Percentiles rank a stretch among this genome's conserved stretches.
phyloP scores from a whole-genome alignment of 768 basidiomycete genomes.

The Fibroporia radiculosa region DNA sequence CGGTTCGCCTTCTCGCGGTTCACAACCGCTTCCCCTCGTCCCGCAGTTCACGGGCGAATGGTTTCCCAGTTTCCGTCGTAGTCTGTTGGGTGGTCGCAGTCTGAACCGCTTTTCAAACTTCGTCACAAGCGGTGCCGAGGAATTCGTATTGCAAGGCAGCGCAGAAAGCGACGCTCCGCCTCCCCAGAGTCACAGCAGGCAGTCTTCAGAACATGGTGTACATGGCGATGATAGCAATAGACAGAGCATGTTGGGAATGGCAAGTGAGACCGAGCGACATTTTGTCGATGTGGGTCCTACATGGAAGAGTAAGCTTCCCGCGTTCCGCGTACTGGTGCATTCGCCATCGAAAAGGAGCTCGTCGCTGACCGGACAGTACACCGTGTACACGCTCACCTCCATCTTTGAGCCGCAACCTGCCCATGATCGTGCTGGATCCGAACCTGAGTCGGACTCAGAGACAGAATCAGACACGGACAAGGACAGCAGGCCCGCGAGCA shows the following conservation, averaged over 20 bases:
- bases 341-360: slow-evolving; percentile 73
- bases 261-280: slow-evolving; percentile 54
- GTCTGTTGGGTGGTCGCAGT: slow-evolving; percentile 68
- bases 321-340: slow-evolving; percentile 70
- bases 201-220: slow-evolving; percentile 24
- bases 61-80: slow-evolving; percentile 65
- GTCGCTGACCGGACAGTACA: slow-evolving; percentile 61
- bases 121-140: slow-evolving; percentile 81
- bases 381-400: slow-evolving; percentile 70
- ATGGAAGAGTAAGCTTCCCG: slow-evolving; percentile 69
- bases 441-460: slow-evolving; percentile 12
- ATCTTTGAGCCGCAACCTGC: slow-evolving; percentile 36
- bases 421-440: not conserved
- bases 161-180: slow-evolving; percentile 24
- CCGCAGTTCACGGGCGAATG: slow-evolving; percentile 72
- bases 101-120: slow-evolving; percentile 83
- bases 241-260: slow-evolving; percentile 6
- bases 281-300: slow-evolving; percentile 62
- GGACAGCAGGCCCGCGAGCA: slow-evolving; percentile 45
- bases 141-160: slow-evolving; percentile 68
- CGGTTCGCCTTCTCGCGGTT: slow-evolving; percentile 23
- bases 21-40: slow-evolving; percentile 34
- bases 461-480: slow-evolving; percentile 24
- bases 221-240: slow-evolving; percentile 22
- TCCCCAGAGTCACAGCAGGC: slow-evolving; percentile 14